Percentiles rank a stretch among this genome's conserved stretches.
phyloP scores from a whole-genome alignment of 208 protist species.

The Trypanosoma grayi region DNA sequence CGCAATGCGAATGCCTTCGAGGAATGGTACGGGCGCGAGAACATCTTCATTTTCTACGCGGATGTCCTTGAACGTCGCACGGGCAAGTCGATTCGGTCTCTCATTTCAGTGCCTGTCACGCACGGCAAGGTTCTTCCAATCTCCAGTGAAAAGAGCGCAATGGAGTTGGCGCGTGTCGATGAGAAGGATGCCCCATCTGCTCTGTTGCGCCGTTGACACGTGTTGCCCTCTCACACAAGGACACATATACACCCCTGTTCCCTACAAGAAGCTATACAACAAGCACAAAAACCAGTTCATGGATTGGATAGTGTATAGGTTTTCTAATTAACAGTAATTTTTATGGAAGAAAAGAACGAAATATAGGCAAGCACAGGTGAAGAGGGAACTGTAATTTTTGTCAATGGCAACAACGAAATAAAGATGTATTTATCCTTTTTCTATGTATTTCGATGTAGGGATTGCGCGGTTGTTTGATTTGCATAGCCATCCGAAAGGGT shows the following conservation, averaged over 20 bases:
- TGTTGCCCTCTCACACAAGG: not conserved
- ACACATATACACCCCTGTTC: too few relatives aligned
- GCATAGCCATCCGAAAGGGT: not conserved
- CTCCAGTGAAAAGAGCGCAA: slow-evolving; percentile 26
- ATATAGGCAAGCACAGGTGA: too few relatives aligned
- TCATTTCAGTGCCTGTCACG: slow-evolving; percentile 46
- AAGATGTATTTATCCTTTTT: slow-evolving; percentile 20
- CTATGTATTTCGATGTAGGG: not conserved
- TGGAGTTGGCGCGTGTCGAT: slow-evolving; percentile 43
- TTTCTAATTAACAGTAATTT: too few relatives aligned
- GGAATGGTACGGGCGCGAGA: slow-evolving; percentile 58
- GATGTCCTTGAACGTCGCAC: slow-evolving; percentile 58
- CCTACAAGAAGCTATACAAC: too few relatives aligned
- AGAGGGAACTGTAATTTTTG: too few relatives aligned
- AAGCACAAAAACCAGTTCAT: too few relatives aligned
- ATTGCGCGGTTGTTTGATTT: not conserved
- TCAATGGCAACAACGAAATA: too few relatives aligned
- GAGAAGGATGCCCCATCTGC: slow-evolving; percentile 1
- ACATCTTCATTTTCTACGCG: slow-evolving; percentile 59
- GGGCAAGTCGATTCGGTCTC: slow-evolving; percentile 49
- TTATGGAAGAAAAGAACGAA: too few relatives aligned
- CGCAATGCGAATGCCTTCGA: slow-evolving; percentile 33
- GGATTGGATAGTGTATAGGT: too few relatives aligned
- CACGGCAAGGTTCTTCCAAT: slow-evolving; percentile 39
- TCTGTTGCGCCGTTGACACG: not conserved